A percentile compares a stretch with the other conserved stretches of the same genome.
Evolutionary conservation across 352 stramenopile species (phyloP).

Genomic region (Pythium myriotylum): DNA sequence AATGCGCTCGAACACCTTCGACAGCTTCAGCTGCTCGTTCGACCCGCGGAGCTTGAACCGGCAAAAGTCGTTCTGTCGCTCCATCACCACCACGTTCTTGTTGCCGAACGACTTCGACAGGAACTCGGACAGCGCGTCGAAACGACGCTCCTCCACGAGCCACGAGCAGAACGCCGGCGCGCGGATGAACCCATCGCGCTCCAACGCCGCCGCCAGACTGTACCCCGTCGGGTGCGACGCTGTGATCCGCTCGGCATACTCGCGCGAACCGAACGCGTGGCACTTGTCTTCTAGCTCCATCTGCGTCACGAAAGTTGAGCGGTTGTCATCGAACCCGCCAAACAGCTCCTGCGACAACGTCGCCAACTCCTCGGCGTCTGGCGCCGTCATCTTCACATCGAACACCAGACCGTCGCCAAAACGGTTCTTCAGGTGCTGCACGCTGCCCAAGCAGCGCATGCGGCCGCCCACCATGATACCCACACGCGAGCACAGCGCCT

Average conservation of each 20-base stretch:
- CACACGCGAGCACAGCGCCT: conserved; percentile 93
- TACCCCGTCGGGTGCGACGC: conserved; percentile 66
- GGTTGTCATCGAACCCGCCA: background rate
- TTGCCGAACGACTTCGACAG: conserved; percentile 46
- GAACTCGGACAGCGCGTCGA: conserved; percentile 47
- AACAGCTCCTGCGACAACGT: conserved; percentile 31
- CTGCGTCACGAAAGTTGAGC: conserved; percentile 31
- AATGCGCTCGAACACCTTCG: conserved; percentile 76
- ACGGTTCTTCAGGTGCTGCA: conserved; percentile 95
- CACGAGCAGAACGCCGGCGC: conserved; percentile 53
- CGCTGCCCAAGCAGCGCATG: conserved; percentile 79
- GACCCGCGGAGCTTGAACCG: conserved; percentile 63
- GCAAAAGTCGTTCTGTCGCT: conserved; percentile 75
- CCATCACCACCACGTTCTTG: conserved; percentile 46
- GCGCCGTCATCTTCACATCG: conserved; percentile 65
- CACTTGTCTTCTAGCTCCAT: conserved; percentile 58
- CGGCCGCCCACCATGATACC: conserved; percentile 91
- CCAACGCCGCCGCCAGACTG: conserved; percentile 54
- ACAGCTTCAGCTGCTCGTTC: conserved; percentile 47
- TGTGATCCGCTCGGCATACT: conserved; percentile 50
- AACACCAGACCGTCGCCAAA: too few species aligned
- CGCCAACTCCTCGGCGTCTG: conserved; percentile 35
- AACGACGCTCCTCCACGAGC: conserved; percentile 65
- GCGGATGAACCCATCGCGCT: conserved; percentile 48
- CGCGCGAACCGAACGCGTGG: conserved; percentile 42